Percentiles rank a stretch among this genome's conserved stretches.
These are phyloP conservation scores for Paxillus rubicundulus DNA, from an alignment of 768 basidiomycete species.

Conservation along the genomic window DNA sequence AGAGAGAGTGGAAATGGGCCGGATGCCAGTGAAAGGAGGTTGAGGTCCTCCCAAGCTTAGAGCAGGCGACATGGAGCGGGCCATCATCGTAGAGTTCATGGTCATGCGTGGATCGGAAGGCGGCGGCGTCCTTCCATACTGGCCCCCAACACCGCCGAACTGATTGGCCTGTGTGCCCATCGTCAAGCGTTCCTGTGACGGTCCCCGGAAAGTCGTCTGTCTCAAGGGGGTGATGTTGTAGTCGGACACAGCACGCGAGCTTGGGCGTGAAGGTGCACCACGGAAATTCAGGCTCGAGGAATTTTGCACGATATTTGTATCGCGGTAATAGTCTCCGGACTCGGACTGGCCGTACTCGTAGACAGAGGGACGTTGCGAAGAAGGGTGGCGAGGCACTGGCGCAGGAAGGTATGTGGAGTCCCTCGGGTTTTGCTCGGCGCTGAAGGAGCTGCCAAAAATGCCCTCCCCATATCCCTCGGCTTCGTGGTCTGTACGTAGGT, in stretches of 20 bases:
- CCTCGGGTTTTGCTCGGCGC: slow-evolving; percentile 28
- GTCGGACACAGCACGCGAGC: slow-evolving; percentile 31
- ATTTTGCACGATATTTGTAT: slow-evolving; percentile 45
- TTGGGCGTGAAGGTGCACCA: slow-evolving; percentile 26
- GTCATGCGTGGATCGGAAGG: slow-evolving; percentile 48
- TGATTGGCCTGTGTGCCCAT: slow-evolving; percentile 36
- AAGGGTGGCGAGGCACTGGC: slow-evolving; percentile 35
- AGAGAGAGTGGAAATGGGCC: slow-evolving; percentile 59
- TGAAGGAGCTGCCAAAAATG: slow-evolving; percentile 47
- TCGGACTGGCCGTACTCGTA: slow-evolving; percentile 38
- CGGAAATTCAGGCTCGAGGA: slow-evolving; percentile 33
- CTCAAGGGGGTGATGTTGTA: slow-evolving; percentile 27
- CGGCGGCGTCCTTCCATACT: slow-evolving; percentile 38
- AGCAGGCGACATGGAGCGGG: slow-evolving; percentile 33
- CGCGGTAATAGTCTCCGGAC: slow-evolving; percentile 58
- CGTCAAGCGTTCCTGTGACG: slow-evolving; percentile 39
- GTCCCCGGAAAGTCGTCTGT: slow-evolving; percentile 24
- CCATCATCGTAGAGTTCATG: slow-evolving; percentile 46
- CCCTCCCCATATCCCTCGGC: slow-evolving; percentile 55
- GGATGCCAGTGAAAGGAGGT: slow-evolving; percentile 28
- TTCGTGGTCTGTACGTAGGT: slow-evolving; percentile 51
- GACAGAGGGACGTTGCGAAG: slow-evolving; percentile 46
- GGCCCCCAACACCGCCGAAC: slow-evolving; percentile 35
- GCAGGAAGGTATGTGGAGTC: slow-evolving; percentile 25
- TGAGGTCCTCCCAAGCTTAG: slow-evolving; percentile 28